Evolutionary conservation across 78 protist genomes (phyloP).

Genomic region (Dictyostelium capitatum): DNA sequence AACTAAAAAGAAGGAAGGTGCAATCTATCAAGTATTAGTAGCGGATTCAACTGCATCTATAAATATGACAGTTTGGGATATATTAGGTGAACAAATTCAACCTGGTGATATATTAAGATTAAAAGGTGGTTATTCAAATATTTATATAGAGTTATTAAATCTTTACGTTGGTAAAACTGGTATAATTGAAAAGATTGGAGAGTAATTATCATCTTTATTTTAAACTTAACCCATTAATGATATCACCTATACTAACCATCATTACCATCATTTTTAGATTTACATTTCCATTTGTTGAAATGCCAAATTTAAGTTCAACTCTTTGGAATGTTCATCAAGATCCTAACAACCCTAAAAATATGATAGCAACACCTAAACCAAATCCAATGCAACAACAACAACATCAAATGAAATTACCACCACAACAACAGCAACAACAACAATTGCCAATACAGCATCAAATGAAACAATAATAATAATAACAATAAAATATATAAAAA

Average conservation of each 20-base stretch:
- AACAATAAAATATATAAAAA: not conserved
- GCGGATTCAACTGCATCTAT: constrained; percentile 68
- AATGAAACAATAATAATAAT: not conserved
- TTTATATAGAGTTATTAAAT: constrained; percentile 40
- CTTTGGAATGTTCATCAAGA: constrained; percentile 43
- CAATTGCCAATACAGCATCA: constrained; percentile 5
- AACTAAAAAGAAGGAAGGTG: constrained; percentile 52
- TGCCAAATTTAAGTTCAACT: constrained; percentile 51
- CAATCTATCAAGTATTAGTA: constrained; percentile 57
- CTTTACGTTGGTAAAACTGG: constrained; percentile 74
- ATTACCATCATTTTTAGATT: constrained; percentile 22
- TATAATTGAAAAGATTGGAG: constrained; percentile 66
- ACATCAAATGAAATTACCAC: constrained; percentile 7
- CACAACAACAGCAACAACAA: not conserved
- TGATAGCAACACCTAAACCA: constrained; percentile 31
- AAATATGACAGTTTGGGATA: constrained; percentile 71
- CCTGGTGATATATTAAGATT: constrained; percentile 78
- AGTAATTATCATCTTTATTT: constrained; percentile 8
- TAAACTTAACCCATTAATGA: not conserved
- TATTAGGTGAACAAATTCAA: constrained; percentile 58
- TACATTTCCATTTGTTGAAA: constrained; percentile 50
- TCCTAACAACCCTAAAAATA: constrained; percentile 17
- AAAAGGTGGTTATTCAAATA: constrained; percentile 63
- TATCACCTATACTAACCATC: not conserved
- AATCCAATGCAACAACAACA: constrained; percentile 3